These are phyloP conservation scores for Monosporascus sp. DNA, from an alignment of 2,329 filamentous ascomycete genomes.

Conservation along the genomic window DNA sequence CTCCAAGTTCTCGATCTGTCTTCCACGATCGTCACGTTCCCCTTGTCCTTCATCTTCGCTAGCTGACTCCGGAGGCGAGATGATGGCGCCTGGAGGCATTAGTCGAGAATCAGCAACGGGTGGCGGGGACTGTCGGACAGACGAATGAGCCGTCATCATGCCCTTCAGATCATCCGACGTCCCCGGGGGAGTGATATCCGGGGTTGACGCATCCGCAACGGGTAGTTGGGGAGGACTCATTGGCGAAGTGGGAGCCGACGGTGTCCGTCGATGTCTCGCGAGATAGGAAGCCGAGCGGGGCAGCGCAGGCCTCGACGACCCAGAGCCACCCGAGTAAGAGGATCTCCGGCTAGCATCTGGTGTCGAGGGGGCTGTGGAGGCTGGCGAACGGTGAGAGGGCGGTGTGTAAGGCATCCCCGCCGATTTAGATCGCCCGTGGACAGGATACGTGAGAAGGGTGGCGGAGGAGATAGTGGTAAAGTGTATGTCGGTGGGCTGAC, in stretches of 20 bases:
- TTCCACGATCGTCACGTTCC: conserved; percentile 35
- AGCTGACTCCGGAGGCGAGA: conserved; percentile 85
- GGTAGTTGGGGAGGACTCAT: conserved; percentile 7
- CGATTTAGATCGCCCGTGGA: conserved; percentile 22
- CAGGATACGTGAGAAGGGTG: conserved; percentile 17
- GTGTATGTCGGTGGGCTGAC: conserved; percentile 14
- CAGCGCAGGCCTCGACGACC: conserved; percentile 44
- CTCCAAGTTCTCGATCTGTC: conserved; percentile 47
- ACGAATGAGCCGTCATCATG: conserved; percentile 40
- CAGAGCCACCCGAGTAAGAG: conserved; percentile 37
- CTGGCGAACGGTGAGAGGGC: conserved; percentile 61
- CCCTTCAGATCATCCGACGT: conserved; percentile 46
- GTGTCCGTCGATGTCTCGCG: conserved; percentile 56
- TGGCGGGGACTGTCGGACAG: conserved; percentile 78
- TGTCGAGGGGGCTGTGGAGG: conserved; percentile 52
- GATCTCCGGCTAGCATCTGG: conserved; percentile 54
- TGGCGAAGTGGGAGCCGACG: conserved; percentile 37
- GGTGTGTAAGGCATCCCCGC: conserved; percentile 83
- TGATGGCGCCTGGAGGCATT: conserved; percentile 79
- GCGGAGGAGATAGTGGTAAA: conserved; percentile 1
- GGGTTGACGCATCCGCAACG: conserved; percentile 24
- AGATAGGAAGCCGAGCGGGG: conserved; percentile 64
- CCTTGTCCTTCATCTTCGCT: conserved; percentile 73
- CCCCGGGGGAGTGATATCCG: conserved; percentile 41
- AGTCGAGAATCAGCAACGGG: conserved; percentile 65